Evolutionary conservation across 2,329 filamentous ascomycete species (phyloP).

Genomic region (Colletotrichum coccodes): DNA sequence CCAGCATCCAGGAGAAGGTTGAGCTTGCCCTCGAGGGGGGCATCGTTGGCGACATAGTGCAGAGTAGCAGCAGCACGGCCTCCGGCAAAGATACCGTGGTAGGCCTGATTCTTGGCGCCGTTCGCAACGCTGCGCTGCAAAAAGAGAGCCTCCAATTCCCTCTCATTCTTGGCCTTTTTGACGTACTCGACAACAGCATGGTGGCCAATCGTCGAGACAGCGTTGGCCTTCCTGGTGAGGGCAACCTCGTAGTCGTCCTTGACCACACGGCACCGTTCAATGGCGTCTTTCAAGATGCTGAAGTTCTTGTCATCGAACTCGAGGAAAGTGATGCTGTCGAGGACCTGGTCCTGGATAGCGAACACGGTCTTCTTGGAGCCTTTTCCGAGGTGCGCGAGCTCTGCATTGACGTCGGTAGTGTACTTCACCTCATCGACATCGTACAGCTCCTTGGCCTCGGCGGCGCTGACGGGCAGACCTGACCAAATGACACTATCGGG

Average conservation of each 20-base stretch:
- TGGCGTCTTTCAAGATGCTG: slow-evolving; percentile 64
- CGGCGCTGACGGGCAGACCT: slow-evolving; percentile 80
- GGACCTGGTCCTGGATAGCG: slow-evolving; percentile 82
- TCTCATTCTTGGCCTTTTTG: slow-evolving; percentile 76
- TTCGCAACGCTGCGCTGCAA: slow-evolving; percentile 79
- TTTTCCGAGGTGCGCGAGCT: slow-evolving; percentile 65
- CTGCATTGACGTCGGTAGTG: slow-evolving; percentile 79
- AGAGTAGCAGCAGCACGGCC: slow-evolving; percentile 85
- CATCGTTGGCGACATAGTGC: slow-evolving; percentile 86
- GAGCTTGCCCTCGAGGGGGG: slow-evolving; percentile 75
- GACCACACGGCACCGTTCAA: slow-evolving; percentile 74
- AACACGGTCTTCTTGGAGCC: slow-evolving; percentile 66
- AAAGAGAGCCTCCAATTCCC: slow-evolving; percentile 85
- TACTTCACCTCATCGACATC: slow-evolving; percentile 83
- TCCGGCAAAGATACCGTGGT: slow-evolving; percentile 85
- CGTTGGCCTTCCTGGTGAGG: slow-evolving; percentile 77
- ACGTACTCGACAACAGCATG: slow-evolving; percentile 70
- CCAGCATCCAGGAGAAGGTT: slow-evolving; percentile 89
- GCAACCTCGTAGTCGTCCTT: slow-evolving; percentile 82
- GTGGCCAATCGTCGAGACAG: slow-evolving; percentile 75
- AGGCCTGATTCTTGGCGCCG: slow-evolving; percentile 85
- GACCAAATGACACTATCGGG: slow-evolving; percentile 94
- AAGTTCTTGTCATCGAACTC: slow-evolving; percentile 62
- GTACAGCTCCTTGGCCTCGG: slow-evolving; percentile 80
- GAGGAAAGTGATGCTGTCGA: slow-evolving; percentile 76